Conservation (phyloP, 2,329 filamentous ascomycete species). For the Monilinia vaccinii-corymbosi region DNA sequence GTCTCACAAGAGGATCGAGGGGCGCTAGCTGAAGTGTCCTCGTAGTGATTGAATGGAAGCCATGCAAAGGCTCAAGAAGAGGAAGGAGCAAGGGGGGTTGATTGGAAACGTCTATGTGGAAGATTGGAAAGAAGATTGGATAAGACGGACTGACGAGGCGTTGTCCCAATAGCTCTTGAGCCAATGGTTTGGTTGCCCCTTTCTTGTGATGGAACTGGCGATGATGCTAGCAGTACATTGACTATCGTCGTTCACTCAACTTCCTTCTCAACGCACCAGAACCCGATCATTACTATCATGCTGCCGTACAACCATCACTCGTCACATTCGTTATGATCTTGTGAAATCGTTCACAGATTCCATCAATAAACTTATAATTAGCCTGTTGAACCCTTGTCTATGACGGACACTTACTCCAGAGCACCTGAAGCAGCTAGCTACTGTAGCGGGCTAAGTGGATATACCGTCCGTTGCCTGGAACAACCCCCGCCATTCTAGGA, state of each 20-base stretch:
- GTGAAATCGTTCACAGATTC: not conserved
- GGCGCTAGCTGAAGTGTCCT: not conserved
- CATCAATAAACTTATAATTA: no score
- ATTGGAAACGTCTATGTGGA: not conserved
- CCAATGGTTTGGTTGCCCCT: not conserved
- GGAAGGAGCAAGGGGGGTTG: not conserved
- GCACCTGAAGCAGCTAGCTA: conserved; percentile 3
- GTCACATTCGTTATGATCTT: conserved; percentile 1
- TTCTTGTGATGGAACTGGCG: not conserved
- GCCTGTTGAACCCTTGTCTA: conserved; percentile 1
- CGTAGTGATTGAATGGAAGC: not conserved
- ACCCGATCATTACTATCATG: not conserved
- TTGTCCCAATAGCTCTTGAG: not conserved
- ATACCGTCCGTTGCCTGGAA: conserved; percentile 8
- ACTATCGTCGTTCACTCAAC: not conserved
- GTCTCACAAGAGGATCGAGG: not conserved
- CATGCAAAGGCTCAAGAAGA: not conserved
- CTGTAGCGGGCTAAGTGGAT: conserved; percentile 6
- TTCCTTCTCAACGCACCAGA: not conserved
- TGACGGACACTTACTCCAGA: not conserved
- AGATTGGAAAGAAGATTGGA: not conserved
- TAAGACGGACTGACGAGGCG: not conserved
- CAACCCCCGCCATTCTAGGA: conserved; percentile 7
- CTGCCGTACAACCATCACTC: conserved; percentile 1
- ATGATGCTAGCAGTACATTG: not conserved